Percentiles rank a stretch among this genome's conserved stretches.
These are phyloP conservation scores for Bipolaris sorokiniana DNA, from an alignment of 2,329 filamentous ascomycete species.

Conservation along the genomic window DNA sequence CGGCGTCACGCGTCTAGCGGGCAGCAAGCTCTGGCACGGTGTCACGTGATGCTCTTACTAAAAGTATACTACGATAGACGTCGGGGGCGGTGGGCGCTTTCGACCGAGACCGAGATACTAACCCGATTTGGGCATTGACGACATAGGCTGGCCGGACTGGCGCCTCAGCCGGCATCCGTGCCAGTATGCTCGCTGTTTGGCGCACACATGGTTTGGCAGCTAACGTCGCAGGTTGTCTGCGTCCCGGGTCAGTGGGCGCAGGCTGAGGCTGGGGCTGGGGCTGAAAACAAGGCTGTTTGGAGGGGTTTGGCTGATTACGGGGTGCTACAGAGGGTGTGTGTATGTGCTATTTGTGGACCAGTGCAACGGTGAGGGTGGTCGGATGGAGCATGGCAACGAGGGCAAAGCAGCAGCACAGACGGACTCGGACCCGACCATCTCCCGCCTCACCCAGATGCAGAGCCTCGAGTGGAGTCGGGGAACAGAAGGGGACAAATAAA, in stretches of 20 bases:
- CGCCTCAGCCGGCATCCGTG: constrained; percentile 25
- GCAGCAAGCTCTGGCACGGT: constrained; percentile 13
- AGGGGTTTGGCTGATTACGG: too few species aligned
- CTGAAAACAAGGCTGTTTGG: too few species aligned
- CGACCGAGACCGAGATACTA: neutral
- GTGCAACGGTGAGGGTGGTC: neutral
- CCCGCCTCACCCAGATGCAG: neutral
- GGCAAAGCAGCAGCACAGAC: too few species aligned
- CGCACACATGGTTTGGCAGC: constrained; percentile 12
- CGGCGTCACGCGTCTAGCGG: constrained; percentile 14
- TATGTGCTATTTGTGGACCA: neutral
- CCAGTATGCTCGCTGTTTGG: neutral
- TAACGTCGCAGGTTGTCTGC: constrained; percentile 1
- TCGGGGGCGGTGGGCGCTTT: constrained; percentile 2
- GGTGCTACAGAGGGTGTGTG: too few species aligned
- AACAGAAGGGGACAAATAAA: constrained; percentile 4
- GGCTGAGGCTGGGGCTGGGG: neutral
- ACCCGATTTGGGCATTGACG: constrained; percentile 12
- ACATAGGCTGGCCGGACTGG: constrained; percentile 30
- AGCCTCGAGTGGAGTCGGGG: constrained; percentile 2
- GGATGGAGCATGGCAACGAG: neutral
- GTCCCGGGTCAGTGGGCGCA: neutral
- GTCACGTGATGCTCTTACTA: too few species aligned
- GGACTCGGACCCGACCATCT: constrained; percentile 1
- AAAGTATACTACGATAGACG: too few species aligned